A percentile compares a stretch with the other conserved stretches of the same genome.
These are phyloP conservation scores for Solanum chilense DNA, from an alignment of 257 asterid genomes.

Conservation along the genomic window DNA sequence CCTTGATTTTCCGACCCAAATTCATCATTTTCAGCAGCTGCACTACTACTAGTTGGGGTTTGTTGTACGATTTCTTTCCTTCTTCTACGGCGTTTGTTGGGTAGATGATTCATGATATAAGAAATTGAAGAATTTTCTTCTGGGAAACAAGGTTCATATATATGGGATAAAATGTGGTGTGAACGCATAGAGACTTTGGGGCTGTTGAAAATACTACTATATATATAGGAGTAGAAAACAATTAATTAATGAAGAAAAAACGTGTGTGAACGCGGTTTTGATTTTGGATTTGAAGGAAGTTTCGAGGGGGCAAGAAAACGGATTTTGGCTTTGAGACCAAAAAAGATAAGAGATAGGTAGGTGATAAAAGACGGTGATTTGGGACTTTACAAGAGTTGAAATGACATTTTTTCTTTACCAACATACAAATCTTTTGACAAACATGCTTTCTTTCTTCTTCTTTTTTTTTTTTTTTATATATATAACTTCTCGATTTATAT, in stretches of 20 bases:
- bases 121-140: background rate
- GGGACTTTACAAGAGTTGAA: background rate
- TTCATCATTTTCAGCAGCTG: background rate
- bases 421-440: background rate
- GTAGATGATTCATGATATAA: constrained; percentile 31
- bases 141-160: background rate
- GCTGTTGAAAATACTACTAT: background rate
- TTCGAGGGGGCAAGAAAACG: constrained; percentile 8
- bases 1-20: constrained; percentile 24
- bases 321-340: background rate
- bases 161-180: constrained; percentile 31
- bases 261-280: constrained; percentile 39
- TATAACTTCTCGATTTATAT: too few species aligned
- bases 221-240: background rate
- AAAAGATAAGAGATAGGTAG: background rate
- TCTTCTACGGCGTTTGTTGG: constrained; percentile 33
- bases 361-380: constrained; percentile 13
- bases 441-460: background rate
- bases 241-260: background rate
- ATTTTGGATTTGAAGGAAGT: constrained; percentile 21
- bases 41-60: background rate
- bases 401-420: too few species aligned
- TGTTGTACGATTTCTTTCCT: background rate
- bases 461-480: too few species aligned
- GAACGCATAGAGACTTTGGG: constrained; percentile 19